Base-by-base conservation (phyloP, 2,329 filamentous ascomycete genomes). In the Clonostachys rhizophaga region DNA sequence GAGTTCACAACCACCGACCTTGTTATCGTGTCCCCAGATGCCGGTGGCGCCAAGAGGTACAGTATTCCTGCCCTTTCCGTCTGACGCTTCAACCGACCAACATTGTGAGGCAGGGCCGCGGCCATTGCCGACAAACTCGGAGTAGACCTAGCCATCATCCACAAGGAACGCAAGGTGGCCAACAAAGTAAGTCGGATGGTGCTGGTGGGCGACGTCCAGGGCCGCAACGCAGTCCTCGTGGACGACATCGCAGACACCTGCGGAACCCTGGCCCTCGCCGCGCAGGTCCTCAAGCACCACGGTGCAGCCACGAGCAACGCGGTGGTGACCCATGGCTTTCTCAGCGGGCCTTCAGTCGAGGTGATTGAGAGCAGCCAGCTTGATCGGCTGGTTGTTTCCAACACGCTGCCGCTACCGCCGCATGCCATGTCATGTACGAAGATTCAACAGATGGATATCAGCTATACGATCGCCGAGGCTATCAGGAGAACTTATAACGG, bases 171-270 rank as follows among this genome's bases (percentile, higher is more conserved):
- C 48, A 87, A 90, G 6, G 83, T 89, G 6, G 73, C 75, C 50
- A 95, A 95, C 60, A 91, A 95, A 62, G 91, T 96, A 51, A 90
- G 87, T 9, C 86, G 89, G 58, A 95, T 96, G 90, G 89, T 72
- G 1, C 85, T 99, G n/a, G 92, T 97, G 44, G 92, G 92, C 55
- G 91, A 95, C 55, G 94, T 97, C 42, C 80, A 84, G 55, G 88
- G 89, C 71, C 94, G 94, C 72, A 85, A 92, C 33, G 92, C 92
- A 50, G 96, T 99, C 61, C 84, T 99, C 44, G 92, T 99, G 47
- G 92, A 97, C 65, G 92, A 97, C 65, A 96, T 96, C 89, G 91
- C 91, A 34, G 92, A 97, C 63, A 96, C 92, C 5, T 96, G 91
- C 66, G 91, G 91, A 55, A 96, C 90, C 37, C 74, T 79, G 34